Evolutionary conservation across 108 stramenopile genomes (phyloP).

Genomic region (Skeletonema grethae): DNA sequence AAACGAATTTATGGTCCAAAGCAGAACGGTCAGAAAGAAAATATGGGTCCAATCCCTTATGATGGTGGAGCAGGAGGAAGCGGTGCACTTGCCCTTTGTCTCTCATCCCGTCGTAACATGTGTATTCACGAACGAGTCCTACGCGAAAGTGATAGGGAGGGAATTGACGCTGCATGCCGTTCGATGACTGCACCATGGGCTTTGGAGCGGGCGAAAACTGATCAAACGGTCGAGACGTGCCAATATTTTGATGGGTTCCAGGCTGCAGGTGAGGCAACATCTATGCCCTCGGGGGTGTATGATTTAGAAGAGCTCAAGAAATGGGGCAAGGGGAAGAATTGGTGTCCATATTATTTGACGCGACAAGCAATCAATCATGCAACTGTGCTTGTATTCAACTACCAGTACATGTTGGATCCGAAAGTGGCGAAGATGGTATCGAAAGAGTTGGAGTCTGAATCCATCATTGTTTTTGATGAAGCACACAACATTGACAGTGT

Average conservation of each 20-base stretch:
- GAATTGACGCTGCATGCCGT: constrained; percentile 96
- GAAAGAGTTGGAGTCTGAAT: constrained; percentile 95
- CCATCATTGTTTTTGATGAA: constrained; percentile 99
- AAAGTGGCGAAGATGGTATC: constrained; percentile 94
- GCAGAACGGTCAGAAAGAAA: constrained; percentile 27
- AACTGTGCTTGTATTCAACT: constrained; percentile 98
- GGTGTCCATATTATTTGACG: constrained; percentile 99
- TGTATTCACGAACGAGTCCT: constrained; percentile 97
- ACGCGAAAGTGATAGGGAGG: constrained; percentile 94
- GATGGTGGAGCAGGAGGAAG: constrained; percentile 75
- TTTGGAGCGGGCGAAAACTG: constrained; percentile 66
- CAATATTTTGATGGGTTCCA: constrained; percentile 91
- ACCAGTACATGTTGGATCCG: constrained; percentile 99
- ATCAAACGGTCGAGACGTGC: constrained; percentile 87
- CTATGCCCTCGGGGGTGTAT: constrained; percentile 94
- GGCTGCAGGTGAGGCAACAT: constrained; percentile 84
- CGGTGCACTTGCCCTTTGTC: constrained; percentile 91
- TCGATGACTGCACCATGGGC: constrained; percentile 99
- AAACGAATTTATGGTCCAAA: constrained; percentile 32
- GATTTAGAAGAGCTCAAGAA: constrained; percentile 92
- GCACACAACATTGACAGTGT: constrained; percentile 99
- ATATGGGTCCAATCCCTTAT: constrained; percentile 74
- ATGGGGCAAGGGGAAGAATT: constrained; percentile 87
- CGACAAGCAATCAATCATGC: constrained; percentile 97
- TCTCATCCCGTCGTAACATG: constrained; percentile 97